Conservation (phyloP, 1,284 basidiomycete species). For the Rhodotorula sp. region DNA sequence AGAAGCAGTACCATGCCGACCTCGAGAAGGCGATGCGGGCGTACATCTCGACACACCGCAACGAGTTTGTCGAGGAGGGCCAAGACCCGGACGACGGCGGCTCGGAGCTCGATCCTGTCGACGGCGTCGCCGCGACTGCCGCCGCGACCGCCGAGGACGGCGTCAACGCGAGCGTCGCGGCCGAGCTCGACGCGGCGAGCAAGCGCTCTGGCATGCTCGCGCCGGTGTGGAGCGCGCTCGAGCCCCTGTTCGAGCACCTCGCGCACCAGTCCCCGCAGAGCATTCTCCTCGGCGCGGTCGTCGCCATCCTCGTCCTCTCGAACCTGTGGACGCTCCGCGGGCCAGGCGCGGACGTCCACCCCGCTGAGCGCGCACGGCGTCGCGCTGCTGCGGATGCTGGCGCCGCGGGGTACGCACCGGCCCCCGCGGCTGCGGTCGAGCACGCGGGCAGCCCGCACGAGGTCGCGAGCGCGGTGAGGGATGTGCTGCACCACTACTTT, state of each 20-base stretch:
- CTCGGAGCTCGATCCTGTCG: background rate
- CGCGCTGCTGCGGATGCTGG: conserved; percentile 1
- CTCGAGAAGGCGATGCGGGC: conserved; percentile 80
- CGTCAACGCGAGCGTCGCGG: background rate
- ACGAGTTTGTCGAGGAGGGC: conserved; percentile 85
- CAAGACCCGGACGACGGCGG: conserved; percentile 54
- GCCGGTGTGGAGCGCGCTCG: conserved; percentile 4
- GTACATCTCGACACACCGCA: conserved; percentile 84
- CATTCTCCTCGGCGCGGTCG: conserved; percentile 45
- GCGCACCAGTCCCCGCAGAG: conserved; percentile 21
- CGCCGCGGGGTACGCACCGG: background rate
- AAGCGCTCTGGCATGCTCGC: background rate
- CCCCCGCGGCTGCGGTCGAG: background rate
- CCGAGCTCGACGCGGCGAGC: background rate
- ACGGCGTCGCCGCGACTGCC: background rate
- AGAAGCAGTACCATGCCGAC: conserved; percentile 82
- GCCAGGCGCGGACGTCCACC: background rate
- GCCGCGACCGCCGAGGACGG: background rate
- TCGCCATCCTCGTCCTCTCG: conserved; percentile 50
- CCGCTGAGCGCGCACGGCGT: conserved; percentile 9
- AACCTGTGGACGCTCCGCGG: conserved; percentile 50
- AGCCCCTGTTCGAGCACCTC: conserved; percentile 18
- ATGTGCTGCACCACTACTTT: conserved; percentile 49
- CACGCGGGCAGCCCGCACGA: conserved; percentile 41
- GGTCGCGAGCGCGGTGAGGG: conserved; percentile 49